Evolutionary conservation across 2,329 filamentous ascomycete genomes (phyloP), one percentile per base, ranked within the genome.

Genomic region (Dothideomycetes sp.): DNA sequence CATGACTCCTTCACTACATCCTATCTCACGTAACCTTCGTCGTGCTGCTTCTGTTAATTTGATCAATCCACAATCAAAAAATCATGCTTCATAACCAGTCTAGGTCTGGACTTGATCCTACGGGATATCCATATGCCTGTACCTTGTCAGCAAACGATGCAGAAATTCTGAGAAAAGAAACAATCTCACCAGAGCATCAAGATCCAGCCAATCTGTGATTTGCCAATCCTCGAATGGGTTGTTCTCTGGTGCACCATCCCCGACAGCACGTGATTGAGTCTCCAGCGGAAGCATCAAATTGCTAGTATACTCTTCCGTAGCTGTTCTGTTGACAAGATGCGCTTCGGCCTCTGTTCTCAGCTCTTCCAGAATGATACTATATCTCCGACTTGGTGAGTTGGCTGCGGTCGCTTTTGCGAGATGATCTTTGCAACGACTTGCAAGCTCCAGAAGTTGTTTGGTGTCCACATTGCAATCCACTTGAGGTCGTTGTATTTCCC

Each of bases 281-380:
- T n/a, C n/a, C n/a, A n/a, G n/a, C n/a, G n/a, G n/a, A n/a, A n/a
- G n/a, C n/a, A n/a, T n/a, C n/a, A n/a, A n/a, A n/a, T n/a, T n/a
- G n/a, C n/a, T n/a, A n/a, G n/a, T n/a, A n/a, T n/a, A n/a, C n/a
- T n/a, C n/a, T 19, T 24, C 12, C 23, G 23, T 24, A 15, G 42
- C 20, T 27, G 16, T 10, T 20, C 25, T 12, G 15, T 15, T 34
- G 41, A 31, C 45, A 43, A 10, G 49, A 45, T 8, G 48, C 48
- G 24, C 51, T 51, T 27, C 39, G 46, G 57, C 66, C 41, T 69
- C 65, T 6, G 57, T 50, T 29, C 65, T 53, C 16, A 69, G 46
- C 41, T 69, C 67, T 33, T 67, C 64, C 8, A 70, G 47, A 30
- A 70, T 70, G 34, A 69, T 69, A 20, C 64, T 64, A 31, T 70